Base-by-base conservation (phyloP, 306 rosid species). In the Lathyrus oleraceus region DNA sequence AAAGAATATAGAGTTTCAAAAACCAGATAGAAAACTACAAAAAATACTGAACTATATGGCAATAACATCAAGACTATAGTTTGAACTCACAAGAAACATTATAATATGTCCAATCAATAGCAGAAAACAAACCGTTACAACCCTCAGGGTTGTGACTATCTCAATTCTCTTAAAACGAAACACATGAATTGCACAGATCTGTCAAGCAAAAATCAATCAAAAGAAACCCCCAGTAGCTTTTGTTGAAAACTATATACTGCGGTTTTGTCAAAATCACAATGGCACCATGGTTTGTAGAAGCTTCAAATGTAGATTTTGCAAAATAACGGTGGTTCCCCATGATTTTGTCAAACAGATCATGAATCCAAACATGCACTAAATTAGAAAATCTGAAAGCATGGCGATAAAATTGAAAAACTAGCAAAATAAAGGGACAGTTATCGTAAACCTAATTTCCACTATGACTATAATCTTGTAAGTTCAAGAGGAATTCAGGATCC, bases 41-140 rank as follows among this genome's bases (percentile, higher is more conserved):
- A 11, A 36, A 36, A 36, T 6, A 6, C 42, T 36, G 42, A 44
- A 67, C 28, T n/a, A 45, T 21, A 57, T 28, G 39, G 66, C 48
- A 53, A 35, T 10, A 59, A 49, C 58, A 61, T 38, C 17, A 28
- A 38, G 58, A 17, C 23, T 10, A 49, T 8, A 16, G 58, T 69
- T 69, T 17, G 13, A 5, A 39, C 61, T 44, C 30, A 47, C 73
- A 47, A 58, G 63, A n/a, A 28, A 17, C 14, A 15, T 35, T 45
- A 42, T 6, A 27, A 9, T 54, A 54, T 6, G 16, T 57, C 32
- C 38, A 16, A 16, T 17, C 73, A 44, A 32, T 42, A 69, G 16
- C 35, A 64, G 45, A 67, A 64, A 70, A 14, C 76, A 56, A 28
- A 56, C 47, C 44, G 39, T 63, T 54, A 17, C 49, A 21, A 54